Conservation (phyloP, 2,329 filamentous ascomycete genomes). For the Diatrype stigma region DNA sequence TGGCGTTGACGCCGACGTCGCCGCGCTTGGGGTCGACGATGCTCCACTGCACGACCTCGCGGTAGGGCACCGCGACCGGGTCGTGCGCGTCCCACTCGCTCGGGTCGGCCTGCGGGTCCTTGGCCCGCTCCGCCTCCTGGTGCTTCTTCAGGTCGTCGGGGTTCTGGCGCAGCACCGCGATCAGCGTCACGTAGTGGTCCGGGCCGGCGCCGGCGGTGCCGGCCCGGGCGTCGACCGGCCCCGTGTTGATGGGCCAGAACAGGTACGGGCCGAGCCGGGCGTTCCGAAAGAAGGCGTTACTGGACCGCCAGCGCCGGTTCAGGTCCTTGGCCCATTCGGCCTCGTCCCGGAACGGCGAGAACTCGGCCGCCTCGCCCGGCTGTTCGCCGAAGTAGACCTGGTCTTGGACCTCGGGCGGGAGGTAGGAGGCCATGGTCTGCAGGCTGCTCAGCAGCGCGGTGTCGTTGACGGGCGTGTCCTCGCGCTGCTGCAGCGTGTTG, state of each 20-base stretch:
- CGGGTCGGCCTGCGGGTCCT: background rate
- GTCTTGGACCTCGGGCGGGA: background rate
- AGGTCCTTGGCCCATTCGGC: no score
- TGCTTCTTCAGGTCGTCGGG: no score
- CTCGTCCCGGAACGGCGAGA: background rate
- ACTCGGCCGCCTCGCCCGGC: slow-evolving; percentile 1
- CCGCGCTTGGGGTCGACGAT: slow-evolving; percentile 9
- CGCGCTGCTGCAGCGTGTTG: slow-evolving; percentile 8
- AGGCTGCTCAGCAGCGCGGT: slow-evolving; percentile 2
- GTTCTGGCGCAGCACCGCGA: slow-evolving; percentile 5
- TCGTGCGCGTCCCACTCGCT: background rate
- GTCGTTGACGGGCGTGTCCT: slow-evolving; percentile 3
- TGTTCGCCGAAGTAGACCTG: background rate
- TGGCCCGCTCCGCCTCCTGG: background rate
- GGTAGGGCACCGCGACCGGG: background rate
- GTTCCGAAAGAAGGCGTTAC: slow-evolving; percentile 1
- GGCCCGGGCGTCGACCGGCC: no score
- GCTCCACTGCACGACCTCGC: slow-evolving; percentile 6
- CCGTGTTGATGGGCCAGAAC: slow-evolving; percentile 11
- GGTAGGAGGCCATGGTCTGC: slow-evolving; percentile 1
- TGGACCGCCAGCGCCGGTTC: no score
- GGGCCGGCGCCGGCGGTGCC: background rate
- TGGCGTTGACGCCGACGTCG: background rate
- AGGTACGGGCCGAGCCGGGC: slow-evolving; percentile 6
- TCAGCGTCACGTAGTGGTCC: slow-evolving; percentile 10